Conservation (phyloP, 345 rosid species). For the Eucalyptus curtisii region DNA sequence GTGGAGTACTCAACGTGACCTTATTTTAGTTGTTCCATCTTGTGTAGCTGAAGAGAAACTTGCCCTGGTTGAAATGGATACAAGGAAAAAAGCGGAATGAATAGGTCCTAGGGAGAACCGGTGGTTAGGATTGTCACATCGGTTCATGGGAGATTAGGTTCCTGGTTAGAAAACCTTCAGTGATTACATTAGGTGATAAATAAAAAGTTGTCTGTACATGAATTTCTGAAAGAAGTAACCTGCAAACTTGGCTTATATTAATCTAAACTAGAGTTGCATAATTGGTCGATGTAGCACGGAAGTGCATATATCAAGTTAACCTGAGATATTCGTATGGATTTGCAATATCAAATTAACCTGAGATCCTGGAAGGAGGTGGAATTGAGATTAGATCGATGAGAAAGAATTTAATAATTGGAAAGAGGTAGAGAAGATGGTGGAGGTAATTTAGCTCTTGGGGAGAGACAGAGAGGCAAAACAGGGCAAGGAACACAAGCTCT, state of each 20-base stretch:
- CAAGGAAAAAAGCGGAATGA: neutral
- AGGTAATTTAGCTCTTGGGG: neutral
- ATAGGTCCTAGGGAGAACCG: neutral
- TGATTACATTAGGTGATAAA: neutral
- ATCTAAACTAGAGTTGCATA: neutral
- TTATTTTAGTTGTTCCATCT: neutral
- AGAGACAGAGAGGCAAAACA: neutral
- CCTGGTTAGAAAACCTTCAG: neutral
- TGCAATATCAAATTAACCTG: neutral
- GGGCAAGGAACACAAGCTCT: neutral
- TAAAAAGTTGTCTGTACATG: neutral
- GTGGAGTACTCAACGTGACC: neutral
- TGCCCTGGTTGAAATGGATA: neutral
- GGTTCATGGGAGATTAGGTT: neutral
- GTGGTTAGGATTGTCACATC: neutral
- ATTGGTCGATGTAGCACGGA: neutral
- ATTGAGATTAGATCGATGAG: neutral
- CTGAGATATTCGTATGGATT: neutral
- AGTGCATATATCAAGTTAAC: neutral
- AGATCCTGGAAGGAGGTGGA: neutral
- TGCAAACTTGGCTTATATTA: neutral
- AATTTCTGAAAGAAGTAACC: neutral
- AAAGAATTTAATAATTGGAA: neutral
- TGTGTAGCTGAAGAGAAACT: neutral
- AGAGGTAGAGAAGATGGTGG: neutral